Evolutionary conservation across 2,329 filamentous ascomycete genomes (phyloP).

Genomic region (Trichoderma sp.): DNA sequence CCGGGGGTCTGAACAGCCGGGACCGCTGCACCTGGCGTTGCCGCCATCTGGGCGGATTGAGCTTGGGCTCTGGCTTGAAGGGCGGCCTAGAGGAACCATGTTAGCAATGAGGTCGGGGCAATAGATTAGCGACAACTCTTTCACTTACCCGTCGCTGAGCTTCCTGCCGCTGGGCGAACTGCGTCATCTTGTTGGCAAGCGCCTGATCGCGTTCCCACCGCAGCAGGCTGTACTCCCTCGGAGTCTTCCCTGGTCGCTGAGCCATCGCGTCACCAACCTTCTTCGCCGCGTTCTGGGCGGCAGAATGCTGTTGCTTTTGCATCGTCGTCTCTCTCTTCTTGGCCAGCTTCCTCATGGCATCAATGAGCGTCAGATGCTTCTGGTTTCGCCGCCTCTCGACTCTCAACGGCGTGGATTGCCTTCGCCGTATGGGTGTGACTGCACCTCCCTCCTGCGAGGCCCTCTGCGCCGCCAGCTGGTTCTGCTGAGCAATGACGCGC

Average conservation of each 20-base stretch:
- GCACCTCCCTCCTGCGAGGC: slow-evolving; percentile 47
- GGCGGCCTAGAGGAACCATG: slow-evolving; percentile 42
- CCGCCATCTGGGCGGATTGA: slow-evolving; percentile 50
- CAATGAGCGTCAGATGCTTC: slow-evolving; percentile 84
- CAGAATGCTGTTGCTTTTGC: slow-evolving; percentile 89
- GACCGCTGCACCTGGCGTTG: slow-evolving; percentile 42
- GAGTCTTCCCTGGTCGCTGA: slow-evolving; percentile 67
- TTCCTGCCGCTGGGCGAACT: slow-evolving; percentile 62
- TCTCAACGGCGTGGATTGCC: slow-evolving; percentile 76
- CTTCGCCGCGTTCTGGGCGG: slow-evolving; percentile 73
- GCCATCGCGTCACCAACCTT: slow-evolving; percentile 71
- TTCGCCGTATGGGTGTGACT: slow-evolving; percentile 55
- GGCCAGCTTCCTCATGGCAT: slow-evolving; percentile 91
- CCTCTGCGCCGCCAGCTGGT: slow-evolving; percentile 55
- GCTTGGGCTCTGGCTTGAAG: slow-evolving; percentile 52
- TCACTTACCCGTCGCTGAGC: slow-evolving; percentile 56
- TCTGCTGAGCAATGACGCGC: slow-evolving; percentile 55
- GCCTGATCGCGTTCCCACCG: slow-evolving; percentile 83
- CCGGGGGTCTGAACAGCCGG: slow-evolving; percentile 37
- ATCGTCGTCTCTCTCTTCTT: slow-evolving; percentile 86
- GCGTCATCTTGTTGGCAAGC: slow-evolving; percentile 61
- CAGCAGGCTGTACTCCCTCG: slow-evolving; percentile 85
- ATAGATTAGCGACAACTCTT: background rate
- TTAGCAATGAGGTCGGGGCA: slow-evolving; percentile 33
- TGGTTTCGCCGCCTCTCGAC: slow-evolving; percentile 87